Conservation (phyloP, 2,329 filamentous ascomycete species). For the Alternaria gaisen region DNA sequence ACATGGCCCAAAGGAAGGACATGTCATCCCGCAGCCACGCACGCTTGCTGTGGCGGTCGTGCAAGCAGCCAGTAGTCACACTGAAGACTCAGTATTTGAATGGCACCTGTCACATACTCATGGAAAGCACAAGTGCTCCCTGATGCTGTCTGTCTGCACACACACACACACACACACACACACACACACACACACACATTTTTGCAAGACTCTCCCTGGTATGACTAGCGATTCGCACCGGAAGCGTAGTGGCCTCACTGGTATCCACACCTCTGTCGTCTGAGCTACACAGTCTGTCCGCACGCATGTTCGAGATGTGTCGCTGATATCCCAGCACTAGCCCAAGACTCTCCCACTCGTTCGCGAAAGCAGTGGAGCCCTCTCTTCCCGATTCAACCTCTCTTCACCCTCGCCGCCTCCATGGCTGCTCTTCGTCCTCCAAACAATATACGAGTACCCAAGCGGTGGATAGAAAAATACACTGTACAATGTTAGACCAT, state of each 20-base stretch:
- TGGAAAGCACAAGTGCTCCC: neutral
- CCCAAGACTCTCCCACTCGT: neutral
- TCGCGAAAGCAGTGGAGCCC: conserved; percentile 1
- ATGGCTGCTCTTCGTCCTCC: neutral
- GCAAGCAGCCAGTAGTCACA: neutral
- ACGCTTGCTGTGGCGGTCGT: neutral
- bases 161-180: too few species aligned
- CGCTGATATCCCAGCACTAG: neutral
- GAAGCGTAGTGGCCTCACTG: neutral
- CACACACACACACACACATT: too few species aligned
- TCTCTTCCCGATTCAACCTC: neutral
- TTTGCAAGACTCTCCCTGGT: neutral
- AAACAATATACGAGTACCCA: conserved; percentile 1
- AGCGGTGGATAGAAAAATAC: conserved; percentile 8
- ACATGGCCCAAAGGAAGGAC: neutral
- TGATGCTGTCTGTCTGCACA: neutral
- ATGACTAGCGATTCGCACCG: neutral
- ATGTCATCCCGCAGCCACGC: neutral
- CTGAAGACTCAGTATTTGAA: conserved; percentile 63
- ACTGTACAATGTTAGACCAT: neutral
- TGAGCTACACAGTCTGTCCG: neutral
- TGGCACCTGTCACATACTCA: neutral
- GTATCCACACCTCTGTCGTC: neutral
- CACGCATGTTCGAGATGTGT: neutral
- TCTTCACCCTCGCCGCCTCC: neutral